Base-by-base conservation (phyloP, 2,329 filamentous ascomycete species). In the Calonectria honghensis region DNA sequence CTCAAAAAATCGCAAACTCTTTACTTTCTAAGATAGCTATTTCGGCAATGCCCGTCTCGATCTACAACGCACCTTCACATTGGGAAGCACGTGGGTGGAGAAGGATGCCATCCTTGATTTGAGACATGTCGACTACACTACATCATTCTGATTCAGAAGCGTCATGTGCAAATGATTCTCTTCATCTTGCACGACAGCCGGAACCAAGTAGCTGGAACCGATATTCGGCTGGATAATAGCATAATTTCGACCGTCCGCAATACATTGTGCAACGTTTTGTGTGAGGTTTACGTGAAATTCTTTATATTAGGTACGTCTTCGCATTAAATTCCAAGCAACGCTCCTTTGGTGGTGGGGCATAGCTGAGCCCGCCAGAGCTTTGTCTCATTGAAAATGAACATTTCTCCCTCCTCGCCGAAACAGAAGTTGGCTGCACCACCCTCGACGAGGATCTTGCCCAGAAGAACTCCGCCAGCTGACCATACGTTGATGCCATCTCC, bases 401-500 rank as follows among this genome's bases (percentile, higher is more conserved):
- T 75, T 73, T 86, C 83, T 0, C 86, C 86, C 9, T 85, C 77
- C 11, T 78, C 81, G 0, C 88, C 87, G 72, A 90, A 90, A 50
- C 85, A 88, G 71, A 90, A 90, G 73, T 89, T 89, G 0, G 87
- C 85, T 3, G 85, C 83, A 0, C 86, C 86, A 0, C 86, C 87
- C 0, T 84, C 81, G 0, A 88, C 81, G 0, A 86, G 48, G 13
- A 89, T 86, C 59, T 85, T 86, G 6, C 88, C 89, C 13, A 90
- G 82, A 1, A 90, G 79, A 2, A 85, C 83, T 1, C 88, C 89
- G 0, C 84, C 83, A 1, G 86, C 76, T 10, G 86, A 87, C 87
- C 88, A 90, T 0, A 90, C 84, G 63, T 87, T 86, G 14, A 90
- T 80, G 4, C 88, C 89, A 73, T 90, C 88, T 3, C 87, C 87